Conservation (phyloP, 768 basidiomycete species). For the Suillus bovinus region DNA sequence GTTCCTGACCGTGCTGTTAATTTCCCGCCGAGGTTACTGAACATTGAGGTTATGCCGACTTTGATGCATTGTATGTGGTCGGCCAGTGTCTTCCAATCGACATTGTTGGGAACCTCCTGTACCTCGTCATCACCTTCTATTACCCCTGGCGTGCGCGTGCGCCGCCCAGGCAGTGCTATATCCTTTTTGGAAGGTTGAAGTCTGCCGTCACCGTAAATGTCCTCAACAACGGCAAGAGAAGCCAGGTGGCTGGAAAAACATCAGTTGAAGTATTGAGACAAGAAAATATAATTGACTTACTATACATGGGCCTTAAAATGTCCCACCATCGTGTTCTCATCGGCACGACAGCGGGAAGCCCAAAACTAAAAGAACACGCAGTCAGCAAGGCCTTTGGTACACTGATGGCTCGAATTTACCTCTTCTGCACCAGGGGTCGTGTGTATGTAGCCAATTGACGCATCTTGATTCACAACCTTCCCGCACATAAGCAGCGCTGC, state of each 20-base stretch:
- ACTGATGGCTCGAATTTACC: not conserved
- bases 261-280: not conserved
- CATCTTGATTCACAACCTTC: conserved; percentile 13
- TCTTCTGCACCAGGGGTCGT: not conserved
- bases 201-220: not conserved
- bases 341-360: not conserved
- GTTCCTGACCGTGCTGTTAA: too few relatives aligned
- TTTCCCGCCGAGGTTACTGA: too few relatives aligned
- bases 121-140: not conserved
- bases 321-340: not conserved
- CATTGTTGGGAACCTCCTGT: not conserved
- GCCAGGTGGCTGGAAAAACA: not conserved
- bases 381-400: not conserved
- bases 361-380: not conserved
- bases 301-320: not conserved
- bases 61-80: too few relatives aligned
- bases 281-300: not conserved
- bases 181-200: not conserved
- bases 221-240: not conserved
- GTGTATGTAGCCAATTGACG: conserved; percentile 2
- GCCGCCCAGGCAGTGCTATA: not conserved
- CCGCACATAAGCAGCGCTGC: conserved; percentile 13
- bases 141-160: not conserved
- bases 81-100: not conserved
- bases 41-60: too few relatives aligned